A percentile compares a stretch with the other conserved stretches of the same genome.
Conservation (phyloP, 805 yeast genomes). For the Nakazawaea siamensis region DNA sequence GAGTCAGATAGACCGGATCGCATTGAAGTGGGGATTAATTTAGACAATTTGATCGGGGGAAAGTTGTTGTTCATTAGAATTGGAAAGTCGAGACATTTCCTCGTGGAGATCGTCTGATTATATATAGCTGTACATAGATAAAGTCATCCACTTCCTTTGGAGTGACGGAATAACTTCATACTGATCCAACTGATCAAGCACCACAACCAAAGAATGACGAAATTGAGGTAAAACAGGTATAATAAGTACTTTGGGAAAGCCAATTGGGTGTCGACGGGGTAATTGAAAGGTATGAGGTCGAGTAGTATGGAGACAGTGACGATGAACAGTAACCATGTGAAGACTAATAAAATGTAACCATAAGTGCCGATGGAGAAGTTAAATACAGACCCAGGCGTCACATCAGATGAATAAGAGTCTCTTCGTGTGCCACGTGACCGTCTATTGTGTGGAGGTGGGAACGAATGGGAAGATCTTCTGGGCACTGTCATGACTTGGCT, state of each 20-base stretch:
- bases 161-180: slow-evolving; percentile 71
- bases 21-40: slow-evolving; percentile 39
- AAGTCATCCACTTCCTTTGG: slow-evolving; percentile 47
- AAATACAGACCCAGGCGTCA: too few relatives aligned
- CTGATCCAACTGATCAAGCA: slow-evolving; percentile 72
- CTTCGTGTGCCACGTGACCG: too few relatives aligned
- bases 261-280: slow-evolving; percentile 1
- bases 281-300: slow-evolving; percentile 22
- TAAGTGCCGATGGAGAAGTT: slow-evolving; percentile 6
- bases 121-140: slow-evolving; percentile 11
- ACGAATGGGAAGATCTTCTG: too few relatives aligned
- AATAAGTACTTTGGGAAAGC: slow-evolving; percentile 20
- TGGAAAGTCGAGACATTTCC: slow-evolving; percentile 65
- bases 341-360: slow-evolving; percentile 19
- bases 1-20: slow-evolving; percentile 42
- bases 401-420: neutral
- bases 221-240: slow-evolving; percentile 21
- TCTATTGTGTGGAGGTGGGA: too few relatives aligned
- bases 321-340: slow-evolving; percentile 19
- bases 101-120: slow-evolving; percentile 31
- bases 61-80: slow-evolving; percentile 56
- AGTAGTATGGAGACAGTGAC: slow-evolving; percentile 21
- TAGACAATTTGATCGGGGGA: slow-evolving; percentile 46
- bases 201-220: slow-evolving; percentile 52
- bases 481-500: too few relatives aligned